Evolutionary conservation across 1,284 basidiomycete species (phyloP).

Genomic region (Malassezia brasiliensis): DNA sequence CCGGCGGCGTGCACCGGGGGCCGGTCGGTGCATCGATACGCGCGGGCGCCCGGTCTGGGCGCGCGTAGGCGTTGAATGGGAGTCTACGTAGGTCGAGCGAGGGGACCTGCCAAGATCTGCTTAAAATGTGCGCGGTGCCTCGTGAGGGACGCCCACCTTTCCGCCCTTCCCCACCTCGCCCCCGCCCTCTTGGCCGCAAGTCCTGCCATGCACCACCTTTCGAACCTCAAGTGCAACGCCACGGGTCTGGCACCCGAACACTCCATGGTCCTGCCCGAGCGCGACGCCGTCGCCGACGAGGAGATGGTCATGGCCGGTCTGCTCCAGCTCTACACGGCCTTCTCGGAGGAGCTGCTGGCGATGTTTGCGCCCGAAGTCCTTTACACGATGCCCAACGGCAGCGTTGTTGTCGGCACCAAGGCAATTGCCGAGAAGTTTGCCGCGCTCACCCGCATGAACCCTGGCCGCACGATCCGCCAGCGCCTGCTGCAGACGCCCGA

Average conservation of each 20-base stretch:
- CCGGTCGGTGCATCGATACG: too few relatives aligned
- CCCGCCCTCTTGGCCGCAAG: background rate
- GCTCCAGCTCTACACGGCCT: constrained; percentile 29
- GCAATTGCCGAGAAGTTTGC: constrained; percentile 14
- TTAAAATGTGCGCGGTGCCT: background rate
- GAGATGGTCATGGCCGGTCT: constrained; percentile 28
- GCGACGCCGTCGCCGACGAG: constrained; percentile 32
- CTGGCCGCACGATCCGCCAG: constrained; percentile 22
- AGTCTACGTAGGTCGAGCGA: background rate
- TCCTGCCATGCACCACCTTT: constrained; percentile 29
- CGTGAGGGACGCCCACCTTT: background rate
- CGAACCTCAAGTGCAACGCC: constrained; percentile 42
- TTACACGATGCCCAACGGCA: constrained; percentile 37
- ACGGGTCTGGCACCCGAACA: constrained; percentile 44
- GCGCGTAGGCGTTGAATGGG: background rate
- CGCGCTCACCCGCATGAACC: background rate
- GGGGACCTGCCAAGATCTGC: background rate
- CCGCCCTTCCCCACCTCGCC: background rate
- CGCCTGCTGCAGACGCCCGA: constrained; percentile 41
- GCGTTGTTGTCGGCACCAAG: constrained; percentile 39
- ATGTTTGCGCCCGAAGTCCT: constrained; percentile 39
- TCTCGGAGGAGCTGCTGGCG: constrained; percentile 18
- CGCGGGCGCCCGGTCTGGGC: too few relatives aligned
- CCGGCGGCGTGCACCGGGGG: too few relatives aligned
- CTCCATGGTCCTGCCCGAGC: constrained; percentile 43